Evolutionary conservation across 1,284 basidiomycete genomes (phyloP).

Genomic region (Coniophora puteana): DNA sequence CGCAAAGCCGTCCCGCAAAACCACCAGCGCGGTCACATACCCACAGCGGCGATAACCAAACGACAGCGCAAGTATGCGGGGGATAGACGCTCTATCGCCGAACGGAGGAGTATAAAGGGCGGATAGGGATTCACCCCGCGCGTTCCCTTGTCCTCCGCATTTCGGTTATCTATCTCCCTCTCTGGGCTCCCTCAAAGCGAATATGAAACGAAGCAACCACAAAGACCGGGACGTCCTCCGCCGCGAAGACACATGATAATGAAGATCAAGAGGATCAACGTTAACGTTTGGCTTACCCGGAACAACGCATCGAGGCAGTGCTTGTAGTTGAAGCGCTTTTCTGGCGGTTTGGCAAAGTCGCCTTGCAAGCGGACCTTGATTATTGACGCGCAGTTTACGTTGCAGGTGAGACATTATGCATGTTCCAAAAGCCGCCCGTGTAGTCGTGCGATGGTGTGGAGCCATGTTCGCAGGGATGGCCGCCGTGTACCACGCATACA

Average conservation of each 20-base stretch:
- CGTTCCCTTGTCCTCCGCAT: too few species aligned
- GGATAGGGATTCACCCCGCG: too few species aligned
- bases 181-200: not conserved
- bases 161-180: too few species aligned
- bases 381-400: too few species aligned
- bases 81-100: conserved; percentile 2
- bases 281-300: conserved; percentile 47
- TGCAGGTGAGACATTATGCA: conserved; percentile 1
- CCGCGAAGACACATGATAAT: not conserved
- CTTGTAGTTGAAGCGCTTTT: conserved; percentile 85
- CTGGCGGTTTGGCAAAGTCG: conserved; percentile 82
- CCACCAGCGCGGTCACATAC: too few species aligned
- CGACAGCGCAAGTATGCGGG: not conserved
- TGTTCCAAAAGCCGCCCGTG: conserved; percentile 8
- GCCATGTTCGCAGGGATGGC: not conserved
- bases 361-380: conserved; percentile 66
- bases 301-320: conserved; percentile 82
- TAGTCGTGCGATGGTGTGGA: not conserved
- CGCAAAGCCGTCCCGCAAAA: too few species aligned
- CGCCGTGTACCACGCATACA: too few species aligned
- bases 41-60: not conserved
- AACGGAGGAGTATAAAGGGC: not conserved
- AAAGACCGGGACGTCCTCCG: too few species aligned
- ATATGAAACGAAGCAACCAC: not conserved
- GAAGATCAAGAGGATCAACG: not conserved